Conservation (phyloP, 2,329 filamentous ascomycete genomes). For the Fusarium cicatricum region DNA sequence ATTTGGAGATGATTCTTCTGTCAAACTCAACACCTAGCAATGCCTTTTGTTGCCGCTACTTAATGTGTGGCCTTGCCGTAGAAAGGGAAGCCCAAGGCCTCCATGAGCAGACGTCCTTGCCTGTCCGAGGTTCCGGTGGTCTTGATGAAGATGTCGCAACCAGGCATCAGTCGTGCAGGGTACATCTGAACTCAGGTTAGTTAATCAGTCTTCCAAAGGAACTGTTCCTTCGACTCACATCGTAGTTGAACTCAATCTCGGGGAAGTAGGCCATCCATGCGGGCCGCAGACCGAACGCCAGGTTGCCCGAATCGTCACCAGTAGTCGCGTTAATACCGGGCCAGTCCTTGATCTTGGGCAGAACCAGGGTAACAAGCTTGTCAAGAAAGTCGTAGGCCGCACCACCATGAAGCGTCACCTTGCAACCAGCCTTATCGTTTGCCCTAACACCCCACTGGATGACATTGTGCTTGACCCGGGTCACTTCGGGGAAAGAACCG, state of each 20-base stretch:
- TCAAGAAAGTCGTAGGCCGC: slow-evolving; percentile 90
- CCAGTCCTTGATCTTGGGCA: slow-evolving; percentile 98
- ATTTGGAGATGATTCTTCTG: slow-evolving; percentile 27
- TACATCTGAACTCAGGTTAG: slow-evolving; percentile 58
- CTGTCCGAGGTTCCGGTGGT: slow-evolving; percentile 86
- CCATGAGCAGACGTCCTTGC: slow-evolving; percentile 77
- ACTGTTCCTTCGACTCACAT: slow-evolving; percentile 66
- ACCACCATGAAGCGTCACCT: slow-evolving; percentile 79
- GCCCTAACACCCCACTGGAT: slow-evolving; percentile 77
- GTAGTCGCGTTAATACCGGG: slow-evolving; percentile 70
- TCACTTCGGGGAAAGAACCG: slow-evolving; percentile 75
- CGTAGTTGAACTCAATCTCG: slow-evolving; percentile 93
- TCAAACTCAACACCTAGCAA: slow-evolving; percentile 10
- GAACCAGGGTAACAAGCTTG: slow-evolving; percentile 87
- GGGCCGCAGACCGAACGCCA: slow-evolving; percentile 80
- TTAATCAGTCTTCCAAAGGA: neutral
- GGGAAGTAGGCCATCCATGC: slow-evolving; percentile 86
- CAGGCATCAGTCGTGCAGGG: slow-evolving; percentile 78
- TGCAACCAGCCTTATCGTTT: slow-evolving; percentile 77
- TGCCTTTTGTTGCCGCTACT: slow-evolving; percentile 18
- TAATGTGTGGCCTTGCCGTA: slow-evolving; percentile 71
- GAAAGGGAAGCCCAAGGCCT: slow-evolving; percentile 69
- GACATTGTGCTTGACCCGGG: slow-evolving; percentile 74
- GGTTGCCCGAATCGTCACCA: slow-evolving; percentile 88
- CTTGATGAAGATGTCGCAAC: slow-evolving; percentile 83